These are phyloP conservation scores for Erythrobasidium yunnanense DNA, from an alignment of 768 basidiomycete genomes.

Conservation along the genomic window DNA sequence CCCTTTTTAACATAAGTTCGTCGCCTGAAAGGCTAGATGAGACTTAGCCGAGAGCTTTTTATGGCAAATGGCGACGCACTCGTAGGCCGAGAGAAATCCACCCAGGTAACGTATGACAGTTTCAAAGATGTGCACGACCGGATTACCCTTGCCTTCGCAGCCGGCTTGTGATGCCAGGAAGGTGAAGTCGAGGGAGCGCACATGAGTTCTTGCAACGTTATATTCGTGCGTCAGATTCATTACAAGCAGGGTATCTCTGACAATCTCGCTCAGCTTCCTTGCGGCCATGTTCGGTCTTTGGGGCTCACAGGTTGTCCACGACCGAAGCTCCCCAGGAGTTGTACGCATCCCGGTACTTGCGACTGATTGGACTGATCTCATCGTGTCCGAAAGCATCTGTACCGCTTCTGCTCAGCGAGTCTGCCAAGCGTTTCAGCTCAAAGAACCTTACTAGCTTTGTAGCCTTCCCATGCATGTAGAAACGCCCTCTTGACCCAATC, in stretches of 20 bases:
- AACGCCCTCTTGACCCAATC: conserved; percentile 37
- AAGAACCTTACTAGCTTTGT: conserved; percentile 24
- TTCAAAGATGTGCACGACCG: conserved; percentile 42
- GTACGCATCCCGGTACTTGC: conserved; percentile 30
- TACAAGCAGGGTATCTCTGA: conserved; percentile 37
- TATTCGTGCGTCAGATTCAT: conserved; percentile 38
- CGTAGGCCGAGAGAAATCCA: conserved; percentile 44
- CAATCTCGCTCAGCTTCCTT: background rate
- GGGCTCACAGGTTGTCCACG: conserved; percentile 33
- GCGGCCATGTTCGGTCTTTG: background rate
- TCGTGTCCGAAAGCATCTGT: conserved; percentile 37
- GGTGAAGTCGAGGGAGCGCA: conserved; percentile 37
- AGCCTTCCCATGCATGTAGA: conserved; percentile 32
- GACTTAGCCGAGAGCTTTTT: background rate
- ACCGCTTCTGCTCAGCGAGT: background rate
- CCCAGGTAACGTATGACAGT: conserved; percentile 46
- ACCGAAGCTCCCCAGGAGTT: conserved; percentile 39
- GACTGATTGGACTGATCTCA: conserved; percentile 34
- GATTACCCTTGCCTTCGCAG: background rate
- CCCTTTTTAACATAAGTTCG: conserved; percentile 42
- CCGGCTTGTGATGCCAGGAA: conserved; percentile 27
- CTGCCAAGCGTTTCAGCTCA: background rate
- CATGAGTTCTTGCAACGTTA: conserved; percentile 38
- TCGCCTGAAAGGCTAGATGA: conserved; percentile 41
- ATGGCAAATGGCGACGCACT: conserved; percentile 26